Percentiles rank a stretch among this genome's conserved stretches.
Evolutionary conservation across 768 basidiomycete genomes (phyloP).

Genomic region (Austroboletus festivus): DNA sequence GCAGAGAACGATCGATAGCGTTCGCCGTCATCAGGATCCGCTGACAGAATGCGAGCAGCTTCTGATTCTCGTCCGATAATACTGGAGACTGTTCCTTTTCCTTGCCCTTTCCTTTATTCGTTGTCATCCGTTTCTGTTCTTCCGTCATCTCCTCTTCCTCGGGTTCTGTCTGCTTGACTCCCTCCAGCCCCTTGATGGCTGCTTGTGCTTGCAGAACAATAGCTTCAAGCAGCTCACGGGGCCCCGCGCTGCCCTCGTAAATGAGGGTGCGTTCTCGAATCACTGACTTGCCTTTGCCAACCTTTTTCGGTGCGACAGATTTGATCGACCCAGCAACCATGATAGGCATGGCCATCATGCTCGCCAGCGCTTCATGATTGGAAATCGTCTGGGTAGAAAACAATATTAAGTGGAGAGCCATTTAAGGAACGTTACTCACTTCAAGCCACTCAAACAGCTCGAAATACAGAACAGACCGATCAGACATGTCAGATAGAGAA

Average conservation of each 20-base stretch:
- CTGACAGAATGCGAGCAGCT: conserved; percentile 77
- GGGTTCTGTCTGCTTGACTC: conserved; percentile 48
- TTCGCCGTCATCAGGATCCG: conserved; percentile 80
- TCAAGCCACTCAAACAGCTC: conserved; percentile 91
- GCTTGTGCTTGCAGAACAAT: conserved; percentile 92
- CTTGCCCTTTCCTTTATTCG: conserved; percentile 61
- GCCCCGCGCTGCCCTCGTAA: conserved; percentile 89
- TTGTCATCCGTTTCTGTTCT: conserved; percentile 85
- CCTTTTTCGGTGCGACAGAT: conserved; percentile 55
- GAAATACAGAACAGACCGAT: conserved; percentile 79
- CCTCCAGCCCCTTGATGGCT: conserved; percentile 83
- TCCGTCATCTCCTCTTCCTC: conserved; percentile 73
- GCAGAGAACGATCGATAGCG: conserved; percentile 83
- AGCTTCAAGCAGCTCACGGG: conserved; percentile 86
- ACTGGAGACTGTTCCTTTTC: conserved; percentile 41
- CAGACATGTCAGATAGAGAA: conserved; percentile 92
- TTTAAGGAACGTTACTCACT: conserved; percentile 41
- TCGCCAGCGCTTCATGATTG: conserved; percentile 87
- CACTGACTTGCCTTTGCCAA: conserved; percentile 41
- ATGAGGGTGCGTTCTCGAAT: conserved; percentile 79
- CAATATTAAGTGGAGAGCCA: not conserved
- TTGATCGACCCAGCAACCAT: conserved; percentile 79
- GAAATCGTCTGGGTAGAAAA: conserved; percentile 70
- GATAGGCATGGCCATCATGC: conserved; percentile 97
- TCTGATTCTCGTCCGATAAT: conserved; percentile 70